phyloP scores from a whole-genome alignment of 768 basidiomycete species.

The Chiua virens region DNA sequence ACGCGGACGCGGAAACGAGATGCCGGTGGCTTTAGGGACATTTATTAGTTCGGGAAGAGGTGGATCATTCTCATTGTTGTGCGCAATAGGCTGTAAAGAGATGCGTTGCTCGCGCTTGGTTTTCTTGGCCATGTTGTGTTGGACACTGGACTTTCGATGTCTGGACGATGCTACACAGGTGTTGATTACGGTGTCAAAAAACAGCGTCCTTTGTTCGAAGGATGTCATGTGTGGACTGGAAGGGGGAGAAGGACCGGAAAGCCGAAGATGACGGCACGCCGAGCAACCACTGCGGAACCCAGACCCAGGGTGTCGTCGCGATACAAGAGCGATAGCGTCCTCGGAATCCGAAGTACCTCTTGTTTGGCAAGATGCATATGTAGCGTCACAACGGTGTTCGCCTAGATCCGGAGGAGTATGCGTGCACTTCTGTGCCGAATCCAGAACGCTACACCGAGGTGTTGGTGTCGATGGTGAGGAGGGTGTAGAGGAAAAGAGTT shows the following conservation, averaged over 20 bases:
- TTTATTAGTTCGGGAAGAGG: neutral
- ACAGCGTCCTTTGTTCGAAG: neutral
- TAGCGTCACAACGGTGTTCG: conserved; percentile 2
- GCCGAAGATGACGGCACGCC: conserved; percentile 25
- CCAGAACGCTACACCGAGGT: conserved; percentile 4
- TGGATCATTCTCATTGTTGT: conserved; percentile 22
- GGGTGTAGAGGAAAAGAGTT: neutral
- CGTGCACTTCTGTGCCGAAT: neutral
- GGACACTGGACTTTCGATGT: neutral
- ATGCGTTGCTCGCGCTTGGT: conserved; percentile 6
- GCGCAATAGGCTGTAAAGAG: neutral
- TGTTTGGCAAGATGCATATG: neutral
- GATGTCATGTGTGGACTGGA: conserved; percentile 3
- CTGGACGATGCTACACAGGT: neutral
- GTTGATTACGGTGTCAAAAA: neutral
- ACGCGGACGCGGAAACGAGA: conserved; percentile 16
- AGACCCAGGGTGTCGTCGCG: conserved; percentile 7
- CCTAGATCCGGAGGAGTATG: neutral
- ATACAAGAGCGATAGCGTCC: conserved; percentile 2
- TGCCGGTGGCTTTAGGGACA: conserved; percentile 2
- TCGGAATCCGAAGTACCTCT: conserved; percentile 15
- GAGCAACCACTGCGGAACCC: conserved; percentile 31
- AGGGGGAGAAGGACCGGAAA: conserved; percentile 11
- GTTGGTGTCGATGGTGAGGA: conserved; percentile 1
- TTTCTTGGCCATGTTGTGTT: conserved; percentile 5